Evolutionary conservation across 1,284 basidiomycete genomes (phyloP).

Genomic region (Macrocystidia cucumis): DNA sequence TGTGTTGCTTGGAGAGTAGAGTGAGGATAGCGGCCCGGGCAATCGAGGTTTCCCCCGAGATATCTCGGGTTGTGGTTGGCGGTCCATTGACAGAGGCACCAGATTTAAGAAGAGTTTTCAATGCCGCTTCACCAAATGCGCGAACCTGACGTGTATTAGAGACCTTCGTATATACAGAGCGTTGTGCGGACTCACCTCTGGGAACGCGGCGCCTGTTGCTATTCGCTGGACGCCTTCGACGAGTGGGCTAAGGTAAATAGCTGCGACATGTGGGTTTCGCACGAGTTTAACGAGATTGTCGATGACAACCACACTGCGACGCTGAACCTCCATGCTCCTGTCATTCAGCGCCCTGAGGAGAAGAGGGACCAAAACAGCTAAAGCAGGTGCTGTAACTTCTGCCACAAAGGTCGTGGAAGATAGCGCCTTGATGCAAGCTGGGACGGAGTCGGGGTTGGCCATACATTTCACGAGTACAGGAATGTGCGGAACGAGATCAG

Average conservation of each 20-base stretch:
- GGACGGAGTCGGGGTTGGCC: conserved; percentile 83
- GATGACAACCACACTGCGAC: conserved; percentile 85
- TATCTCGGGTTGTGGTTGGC: conserved; percentile 59
- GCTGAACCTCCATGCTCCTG: conserved; percentile 92
- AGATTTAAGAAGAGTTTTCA: conserved; percentile 70
- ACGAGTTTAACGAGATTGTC: conserved; percentile 99
- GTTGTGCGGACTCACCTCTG: conserved; percentile 77
- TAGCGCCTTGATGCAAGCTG: conserved; percentile 92
- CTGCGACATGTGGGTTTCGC: conserved; percentile 86
- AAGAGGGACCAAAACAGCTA: conserved; percentile 94
- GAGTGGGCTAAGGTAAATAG: conserved; percentile 82
- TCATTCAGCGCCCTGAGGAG: conserved; percentile 92
- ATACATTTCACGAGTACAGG: conserved; percentile 92
- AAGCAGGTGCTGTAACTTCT: conserved; percentile 92
- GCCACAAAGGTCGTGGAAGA: conserved; percentile 96
- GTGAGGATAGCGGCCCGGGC: conserved; percentile 51
- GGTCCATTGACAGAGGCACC: conserved; percentile 72
- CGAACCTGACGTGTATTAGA: conserved; percentile 62
- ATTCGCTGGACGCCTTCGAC: conserved; percentile 92
- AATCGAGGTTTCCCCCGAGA: conserved; percentile 51
- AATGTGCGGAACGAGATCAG: conserved; percentile 90
- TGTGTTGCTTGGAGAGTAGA: conserved; percentile 47
- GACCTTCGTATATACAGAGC: too few relatives aligned
- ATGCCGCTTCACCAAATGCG: conserved; percentile 80
- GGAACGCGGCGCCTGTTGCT: conserved; percentile 89